These are phyloP conservation scores for Beauveria sp. DNA, from an alignment of 2,329 filamentous ascomycete genomes.

Conservation along the genomic window DNA sequence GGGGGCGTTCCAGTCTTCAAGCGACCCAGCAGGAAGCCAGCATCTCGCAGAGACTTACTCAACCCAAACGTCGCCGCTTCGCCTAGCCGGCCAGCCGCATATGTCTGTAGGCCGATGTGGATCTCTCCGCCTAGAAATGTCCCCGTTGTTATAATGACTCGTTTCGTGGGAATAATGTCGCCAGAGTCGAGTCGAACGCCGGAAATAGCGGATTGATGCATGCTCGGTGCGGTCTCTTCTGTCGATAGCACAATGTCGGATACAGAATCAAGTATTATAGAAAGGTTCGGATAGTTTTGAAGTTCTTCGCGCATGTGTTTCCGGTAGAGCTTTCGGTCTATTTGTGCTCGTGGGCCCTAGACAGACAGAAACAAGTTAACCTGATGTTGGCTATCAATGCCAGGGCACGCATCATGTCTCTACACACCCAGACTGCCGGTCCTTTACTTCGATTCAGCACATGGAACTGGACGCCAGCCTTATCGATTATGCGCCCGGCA, in stretches of 20 bases:
- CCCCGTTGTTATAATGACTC: slow-evolving; percentile 90
- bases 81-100: slow-evolving; percentile 83
- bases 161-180: slow-evolving; percentile 68
- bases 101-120: slow-evolving; percentile 80
- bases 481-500: slow-evolving; percentile 82
- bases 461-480: slow-evolving; percentile 89
- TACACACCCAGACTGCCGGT: slow-evolving; percentile 75
- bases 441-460: slow-evolving; percentile 84
- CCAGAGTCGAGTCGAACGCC: slow-evolving; percentile 85
- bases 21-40: slow-evolving; percentile 81
- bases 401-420: neutral
- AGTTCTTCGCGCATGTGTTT: slow-evolving; percentile 87
- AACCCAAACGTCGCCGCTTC: slow-evolving; percentile 89
- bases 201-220: slow-evolving; percentile 62
- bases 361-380: neutral
- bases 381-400: neutral
- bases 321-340: slow-evolving; percentile 84
- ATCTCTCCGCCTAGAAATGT: slow-evolving; percentile 96
- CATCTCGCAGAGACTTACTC: slow-evolving; percentile 81
- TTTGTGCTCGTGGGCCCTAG: slow-evolving; percentile 87
- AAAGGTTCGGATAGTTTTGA: slow-evolving; percentile 66
- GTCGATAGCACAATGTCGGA: slow-evolving; percentile 73
- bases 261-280: slow-evolving; percentile 77
- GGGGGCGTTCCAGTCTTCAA: slow-evolving; percentile 96
- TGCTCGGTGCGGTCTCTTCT: slow-evolving; percentile 27